Percentiles rank a stretch among this genome's conserved stretches.
phyloP scores from a whole-genome alignment of 2,329 filamentous ascomycete genomes.

The Pseudogymnoascus sp. region DNA sequence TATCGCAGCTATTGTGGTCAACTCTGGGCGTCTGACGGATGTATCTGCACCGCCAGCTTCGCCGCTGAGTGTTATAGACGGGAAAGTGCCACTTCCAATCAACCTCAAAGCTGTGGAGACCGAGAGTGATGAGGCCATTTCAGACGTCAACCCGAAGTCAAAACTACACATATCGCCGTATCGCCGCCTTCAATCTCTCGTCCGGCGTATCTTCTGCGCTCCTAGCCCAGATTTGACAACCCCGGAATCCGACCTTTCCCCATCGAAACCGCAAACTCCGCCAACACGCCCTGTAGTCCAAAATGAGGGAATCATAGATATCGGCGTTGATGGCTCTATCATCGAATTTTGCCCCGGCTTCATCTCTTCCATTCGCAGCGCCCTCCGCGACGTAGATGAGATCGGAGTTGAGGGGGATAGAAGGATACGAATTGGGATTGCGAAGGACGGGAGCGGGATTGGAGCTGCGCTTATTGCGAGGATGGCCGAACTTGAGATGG shows the following conservation, averaged over 20 bases:
- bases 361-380: slow-evolving; percentile 79
- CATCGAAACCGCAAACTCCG: background rate
- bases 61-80: slow-evolving; percentile 22
- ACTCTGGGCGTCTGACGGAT: slow-evolving; percentile 70
- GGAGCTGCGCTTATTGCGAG: slow-evolving; percentile 91
- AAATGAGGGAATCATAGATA: slow-evolving; percentile 67
- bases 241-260: background rate
- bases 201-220: background rate
- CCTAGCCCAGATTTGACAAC: background rate
- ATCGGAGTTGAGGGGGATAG: slow-evolving; percentile 74
- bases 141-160: background rate
- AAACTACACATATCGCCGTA: background rate
- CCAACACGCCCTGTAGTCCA: background rate
- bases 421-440: slow-evolving; percentile 87
- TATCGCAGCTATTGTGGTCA: slow-evolving; percentile 74
- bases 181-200: background rate
- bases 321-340: slow-evolving; percentile 89
- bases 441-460: slow-evolving; percentile 94
- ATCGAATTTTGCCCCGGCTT: slow-evolving; percentile 96
- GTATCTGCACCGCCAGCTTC: slow-evolving; percentile 42
- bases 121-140: background rate
- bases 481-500: slow-evolving; percentile 64
- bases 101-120: slow-evolving; percentile 15
- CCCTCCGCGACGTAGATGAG: slow-evolving; percentile 65
- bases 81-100: slow-evolving; percentile 13